A percentile compares a stretch with the other conserved stretches of the same genome.
These are phyloP conservation scores for Arachnopeziza araneosa DNA, from an alignment of 2,329 filamentous ascomycete species.

Conservation along the genomic window DNA sequence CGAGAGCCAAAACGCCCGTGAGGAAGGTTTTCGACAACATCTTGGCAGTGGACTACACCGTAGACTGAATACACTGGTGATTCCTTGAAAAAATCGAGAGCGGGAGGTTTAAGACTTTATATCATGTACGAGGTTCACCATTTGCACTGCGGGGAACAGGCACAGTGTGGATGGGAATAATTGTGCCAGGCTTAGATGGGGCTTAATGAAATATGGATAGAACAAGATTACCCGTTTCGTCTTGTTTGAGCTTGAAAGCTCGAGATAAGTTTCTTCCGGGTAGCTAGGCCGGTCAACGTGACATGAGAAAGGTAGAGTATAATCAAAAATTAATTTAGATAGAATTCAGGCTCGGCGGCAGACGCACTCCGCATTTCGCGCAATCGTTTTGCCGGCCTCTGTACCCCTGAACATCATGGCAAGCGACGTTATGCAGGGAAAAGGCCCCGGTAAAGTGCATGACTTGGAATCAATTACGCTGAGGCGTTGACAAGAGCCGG, in stretches of 20 bases:
- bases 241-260: slow-evolving; percentile 3
- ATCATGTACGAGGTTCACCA: not conserved
- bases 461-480: slow-evolving; percentile 6
- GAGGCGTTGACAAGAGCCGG: slow-evolving; percentile 2
- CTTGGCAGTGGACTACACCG: slow-evolving; percentile 11
- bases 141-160: not conserved
- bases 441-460: slow-evolving; percentile 4
- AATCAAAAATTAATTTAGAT: slow-evolving; percentile 10
- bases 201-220: not conserved
- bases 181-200: not conserved
- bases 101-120: slow-evolving; percentile 13
- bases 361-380: slow-evolving; percentile 17
- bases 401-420: not conserved
- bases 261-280: slow-evolving; percentile 4
- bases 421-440: not conserved
- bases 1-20: slow-evolving; percentile 18
- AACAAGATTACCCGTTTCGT: slow-evolving; percentile 12
- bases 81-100: not conserved
- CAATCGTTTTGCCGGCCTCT: slow-evolving; percentile 16
- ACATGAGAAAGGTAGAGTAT: slow-evolving; percentile 2
- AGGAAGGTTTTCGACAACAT: slow-evolving; percentile 25
- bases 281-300: slow-evolving; percentile 5
- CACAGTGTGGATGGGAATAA: not conserved
- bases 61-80: not conserved
- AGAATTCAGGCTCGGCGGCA: slow-evolving; percentile 14